Evolutionary conservation across 306 rosid genomes (phyloP), one percentile per base, ranked within the genome.

Genomic region (Dalbergia cochinchinensis): DNA sequence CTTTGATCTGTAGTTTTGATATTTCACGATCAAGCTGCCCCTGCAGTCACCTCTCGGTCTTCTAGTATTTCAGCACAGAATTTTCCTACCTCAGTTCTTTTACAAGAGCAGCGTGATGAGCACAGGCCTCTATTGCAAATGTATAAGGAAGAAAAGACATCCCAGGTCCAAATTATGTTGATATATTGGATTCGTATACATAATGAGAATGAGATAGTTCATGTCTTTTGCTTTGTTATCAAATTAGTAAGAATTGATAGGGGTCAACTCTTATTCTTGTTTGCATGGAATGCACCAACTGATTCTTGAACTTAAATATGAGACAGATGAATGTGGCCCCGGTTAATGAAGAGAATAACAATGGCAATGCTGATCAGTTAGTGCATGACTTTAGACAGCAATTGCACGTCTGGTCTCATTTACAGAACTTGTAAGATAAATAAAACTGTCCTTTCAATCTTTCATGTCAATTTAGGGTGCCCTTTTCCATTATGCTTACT

Each of bases 81-180:
- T 69, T 88, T 90, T 82, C 89, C 91, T 53, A 82, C 91, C 73
- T 89, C 97, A 11, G 91, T 91, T 90, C 89, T 89, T 78, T 77
- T 83, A 78, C 95, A 89, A 87, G 97, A 92, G 81, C 97, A 90
- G 85, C 88, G 88, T 14, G 88, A 92, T 70, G 97, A 94, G 63
- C 83, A 77, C 67, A 90, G 85, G 83, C 82, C 93, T 87, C 83
- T 77, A 69, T 50, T 84, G 85, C 90, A 85, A 64, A 60, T 85
- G 74, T 81, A 83, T 9, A 86, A 88, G 88, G 91, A 90, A 79
- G 94, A 87, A 35, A 90, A 80, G 78, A 33, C 88, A 78, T 83
- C 90, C 20, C 92, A 91, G 97, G 97, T 92, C 88, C 26, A 70
- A 22, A 35, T 78, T 74, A 65, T 79, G 26, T 71, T 63, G 54